Conservation (phyloP, 129 eudicot genomes). For the Centrapalus pauciflorus region DNA sequence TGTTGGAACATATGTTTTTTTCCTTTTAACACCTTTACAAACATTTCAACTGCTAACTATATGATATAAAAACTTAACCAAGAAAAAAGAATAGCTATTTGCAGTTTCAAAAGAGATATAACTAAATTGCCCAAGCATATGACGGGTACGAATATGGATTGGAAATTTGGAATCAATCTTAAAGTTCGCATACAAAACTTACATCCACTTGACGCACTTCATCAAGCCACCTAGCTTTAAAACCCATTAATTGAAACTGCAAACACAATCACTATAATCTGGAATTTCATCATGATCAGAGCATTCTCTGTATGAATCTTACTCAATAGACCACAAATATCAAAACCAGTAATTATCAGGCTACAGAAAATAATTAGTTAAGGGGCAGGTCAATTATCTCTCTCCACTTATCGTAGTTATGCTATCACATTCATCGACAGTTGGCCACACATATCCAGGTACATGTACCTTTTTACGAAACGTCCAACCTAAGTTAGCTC, state of each 20-base stretch:
- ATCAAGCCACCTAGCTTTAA: too few relatives aligned
- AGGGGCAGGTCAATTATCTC: not conserved
- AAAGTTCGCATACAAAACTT: conserved; percentile 2
- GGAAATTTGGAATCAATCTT: not conserved
- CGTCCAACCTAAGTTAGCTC: not conserved
- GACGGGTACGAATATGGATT: not conserved
- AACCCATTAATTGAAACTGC: not conserved
- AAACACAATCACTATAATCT: not conserved
- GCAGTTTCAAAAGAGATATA: not conserved
- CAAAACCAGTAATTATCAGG: conserved; percentile 1
- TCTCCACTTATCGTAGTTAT: not conserved
- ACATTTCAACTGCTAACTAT: conserved; percentile 4
- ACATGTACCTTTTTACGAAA: not conserved
- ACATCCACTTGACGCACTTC: too few relatives aligned
- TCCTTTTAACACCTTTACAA: conserved; percentile 5
- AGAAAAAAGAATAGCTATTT: not conserved
- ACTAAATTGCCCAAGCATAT: not conserved
- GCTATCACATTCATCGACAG: not conserved
- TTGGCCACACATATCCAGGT: conserved; percentile 1
- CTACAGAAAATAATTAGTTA: not conserved
- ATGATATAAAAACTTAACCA: not conserved
- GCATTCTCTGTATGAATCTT: not conserved
- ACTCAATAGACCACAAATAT: conserved; percentile 1
- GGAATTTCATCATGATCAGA: not conserved
- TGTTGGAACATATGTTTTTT: conserved; percentile 3